Conservation (phyloP, 768 basidiomycete species). For the Trametopsis cervina region DNA sequence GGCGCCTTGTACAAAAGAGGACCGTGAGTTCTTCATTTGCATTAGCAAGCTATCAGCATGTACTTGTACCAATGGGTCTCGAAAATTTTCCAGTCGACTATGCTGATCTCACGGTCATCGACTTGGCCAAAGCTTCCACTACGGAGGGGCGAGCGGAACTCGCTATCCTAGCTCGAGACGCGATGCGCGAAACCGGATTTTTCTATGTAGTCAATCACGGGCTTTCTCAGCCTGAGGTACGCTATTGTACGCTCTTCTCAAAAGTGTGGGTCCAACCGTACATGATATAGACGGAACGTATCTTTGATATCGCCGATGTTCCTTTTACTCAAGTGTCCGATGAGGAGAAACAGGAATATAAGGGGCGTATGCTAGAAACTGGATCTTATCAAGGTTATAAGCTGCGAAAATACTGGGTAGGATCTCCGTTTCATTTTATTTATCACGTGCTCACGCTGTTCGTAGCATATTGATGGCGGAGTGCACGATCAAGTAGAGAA, state of each 20-base stretch:
- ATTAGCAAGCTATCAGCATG: no score
- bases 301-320: slow-evolving; percentile 31
- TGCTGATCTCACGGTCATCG: slow-evolving; percentile 26
- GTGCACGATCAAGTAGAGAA: slow-evolving; percentile 58
- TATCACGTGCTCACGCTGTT: neutral
- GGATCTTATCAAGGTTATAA: slow-evolving; percentile 54
- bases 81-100: slow-evolving; percentile 22
- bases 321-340: slow-evolving; percentile 26
- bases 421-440: slow-evolving; percentile 4
- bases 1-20: slow-evolving; percentile 28
- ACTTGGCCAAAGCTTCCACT: slow-evolving; percentile 22
- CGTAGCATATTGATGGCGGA: slow-evolving; percentile 58
- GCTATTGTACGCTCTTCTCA: neutral
- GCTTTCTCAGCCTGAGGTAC: slow-evolving; percentile 18
- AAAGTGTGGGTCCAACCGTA: neutral
- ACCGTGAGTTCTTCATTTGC: slow-evolving; percentile 25
- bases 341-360: slow-evolving; percentile 27
- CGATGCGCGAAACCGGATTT: slow-evolving; percentile 24
- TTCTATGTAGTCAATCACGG: slow-evolving; percentile 29
- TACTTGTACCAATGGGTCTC: neutral
- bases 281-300: slow-evolving; percentile 22
- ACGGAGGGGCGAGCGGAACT: slow-evolving; percentile 24
- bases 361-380: slow-evolving; percentile 28
- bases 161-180: slow-evolving; percentile 19
- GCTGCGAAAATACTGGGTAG: slow-evolving; percentile 45